Conservation (phyloP, 257 asterid genomes). For the Primulina huaijiensis region DNA sequence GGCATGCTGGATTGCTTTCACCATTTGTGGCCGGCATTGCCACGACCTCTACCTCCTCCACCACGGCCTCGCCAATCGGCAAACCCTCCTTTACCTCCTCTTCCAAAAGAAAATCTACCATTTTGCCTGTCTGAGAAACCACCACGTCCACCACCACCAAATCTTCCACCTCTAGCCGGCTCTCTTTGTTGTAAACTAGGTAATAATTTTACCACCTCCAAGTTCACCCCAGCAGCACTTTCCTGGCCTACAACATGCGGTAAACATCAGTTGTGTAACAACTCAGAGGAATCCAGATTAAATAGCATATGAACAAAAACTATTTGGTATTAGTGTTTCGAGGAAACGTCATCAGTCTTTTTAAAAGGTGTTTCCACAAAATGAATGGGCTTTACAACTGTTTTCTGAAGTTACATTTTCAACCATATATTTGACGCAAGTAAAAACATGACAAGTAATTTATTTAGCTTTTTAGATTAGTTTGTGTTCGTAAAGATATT, state of each 20-base stretch:
- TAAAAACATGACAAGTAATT: too few species aligned
- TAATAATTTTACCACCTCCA: constrained; percentile 56
- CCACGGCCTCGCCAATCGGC: constrained; percentile 26
- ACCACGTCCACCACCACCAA: constrained; percentile 55
- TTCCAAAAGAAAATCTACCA: constrained; percentile 33
- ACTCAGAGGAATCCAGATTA: not conserved
- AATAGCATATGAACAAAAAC: not conserved
- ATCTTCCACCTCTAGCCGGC: constrained; percentile 46
- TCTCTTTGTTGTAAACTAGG: constrained; percentile 79
- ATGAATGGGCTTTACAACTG: too few species aligned
- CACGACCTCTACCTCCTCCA: constrained; percentile 35
- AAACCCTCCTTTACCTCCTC: constrained; percentile 43
- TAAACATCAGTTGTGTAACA: not conserved
- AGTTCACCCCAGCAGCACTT: constrained; percentile 59
- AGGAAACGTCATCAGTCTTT: not conserved
- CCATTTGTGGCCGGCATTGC: constrained; percentile 47
- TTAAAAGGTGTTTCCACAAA: not conserved
- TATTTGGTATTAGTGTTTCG: too few species aligned
- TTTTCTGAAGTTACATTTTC: not conserved
- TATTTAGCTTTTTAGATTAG: too few species aligned
- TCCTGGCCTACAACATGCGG: constrained; percentile 45
- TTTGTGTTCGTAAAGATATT: too few species aligned
- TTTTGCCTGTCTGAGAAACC: constrained; percentile 39
- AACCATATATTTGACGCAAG: not conserved
- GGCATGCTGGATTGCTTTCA: constrained; percentile 29